phyloP scores from a whole-genome alignment of 2,329 filamentous ascomycete genomes.

The Stylonectria norvegica region DNA sequence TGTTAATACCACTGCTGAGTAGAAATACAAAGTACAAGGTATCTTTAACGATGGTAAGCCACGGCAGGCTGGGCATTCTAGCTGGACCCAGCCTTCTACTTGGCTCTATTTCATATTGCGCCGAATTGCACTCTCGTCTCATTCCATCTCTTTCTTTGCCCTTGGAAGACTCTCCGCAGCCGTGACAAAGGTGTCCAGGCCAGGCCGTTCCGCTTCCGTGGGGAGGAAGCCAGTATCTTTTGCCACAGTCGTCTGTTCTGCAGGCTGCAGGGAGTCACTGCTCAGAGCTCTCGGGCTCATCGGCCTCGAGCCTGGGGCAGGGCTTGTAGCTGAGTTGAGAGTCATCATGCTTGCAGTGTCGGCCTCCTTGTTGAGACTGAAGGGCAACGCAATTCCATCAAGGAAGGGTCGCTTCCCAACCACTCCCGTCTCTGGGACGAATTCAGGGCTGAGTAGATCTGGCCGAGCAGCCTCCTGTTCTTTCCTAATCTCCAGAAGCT shows the following conservation, averaged over 20 bases:
- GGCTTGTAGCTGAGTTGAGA: constrained; percentile 44
- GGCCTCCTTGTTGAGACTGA: constrained; percentile 62
- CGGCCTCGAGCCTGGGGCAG: constrained; percentile 30
- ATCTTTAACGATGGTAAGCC: too few relatives aligned
- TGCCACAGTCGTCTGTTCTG: background rate
- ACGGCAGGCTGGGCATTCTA: too few relatives aligned
- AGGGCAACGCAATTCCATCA: constrained; percentile 69
- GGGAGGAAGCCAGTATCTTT: background rate
- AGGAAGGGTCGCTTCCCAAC: constrained; percentile 63
- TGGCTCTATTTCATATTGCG: too few relatives aligned
- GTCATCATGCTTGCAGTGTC: constrained; percentile 70
- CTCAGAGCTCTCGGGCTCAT: constrained; percentile 28
- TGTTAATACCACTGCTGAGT: too few relatives aligned
- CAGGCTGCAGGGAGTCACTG: background rate
- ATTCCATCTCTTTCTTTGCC: constrained; percentile 18
- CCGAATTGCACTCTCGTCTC: constrained; percentile 7
- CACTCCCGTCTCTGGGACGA: constrained; percentile 46
- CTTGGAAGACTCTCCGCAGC: constrained; percentile 44
- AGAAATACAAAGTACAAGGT: too few relatives aligned
- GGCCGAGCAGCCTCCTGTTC: constrained; percentile 38
- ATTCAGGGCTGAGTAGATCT: constrained; percentile 43
- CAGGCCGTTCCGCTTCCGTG: constrained; percentile 31
- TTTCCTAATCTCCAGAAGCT: constrained; percentile 42
- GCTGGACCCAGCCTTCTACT: too few relatives aligned
- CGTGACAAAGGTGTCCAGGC: constrained; percentile 54